Conservation (phyloP, 768 basidiomycete species). For the Megacollybia marginata region DNA sequence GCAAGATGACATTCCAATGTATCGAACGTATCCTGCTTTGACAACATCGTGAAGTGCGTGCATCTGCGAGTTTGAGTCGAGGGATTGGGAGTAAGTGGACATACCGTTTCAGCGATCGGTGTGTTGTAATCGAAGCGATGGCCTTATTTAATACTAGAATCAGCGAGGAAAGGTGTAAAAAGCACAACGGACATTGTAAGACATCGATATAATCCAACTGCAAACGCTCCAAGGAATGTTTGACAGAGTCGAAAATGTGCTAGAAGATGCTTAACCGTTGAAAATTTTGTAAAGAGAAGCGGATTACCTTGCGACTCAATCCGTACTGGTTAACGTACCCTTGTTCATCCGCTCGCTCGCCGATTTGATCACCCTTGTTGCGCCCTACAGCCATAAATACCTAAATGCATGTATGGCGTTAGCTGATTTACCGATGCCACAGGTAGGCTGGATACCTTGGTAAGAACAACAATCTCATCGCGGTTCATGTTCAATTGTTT, state of each 20-base stretch:
- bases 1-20: slow-evolving; percentile 27
- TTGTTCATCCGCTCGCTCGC: not conserved
- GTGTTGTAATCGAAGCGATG: slow-evolving; percentile 23
- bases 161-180: too few species aligned
- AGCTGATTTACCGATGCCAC: not conserved
- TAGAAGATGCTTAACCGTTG: slow-evolving; percentile 7
- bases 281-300: not conserved
- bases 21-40: slow-evolving; percentile 38
- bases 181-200: slow-evolving; percentile 22
- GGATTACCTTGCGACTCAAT: slow-evolving; percentile 19
- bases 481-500: not conserved
- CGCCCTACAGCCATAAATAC: slow-evolving; percentile 21
- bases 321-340: slow-evolving; percentile 19
- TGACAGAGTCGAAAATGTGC: slow-evolving; percentile 44
- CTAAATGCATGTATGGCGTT: slow-evolving; percentile 32
- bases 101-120: slow-evolving; percentile 20
- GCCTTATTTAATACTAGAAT: slow-evolving; percentile 14
- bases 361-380: not conserved
- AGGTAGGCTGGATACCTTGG: not conserved
- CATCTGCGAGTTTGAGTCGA: slow-evolving; percentile 22
- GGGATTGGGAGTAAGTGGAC: slow-evolving; percentile 24
- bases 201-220: slow-evolving; percentile 51
- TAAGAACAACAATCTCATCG: not conserved
- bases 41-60: slow-evolving; percentile 46
- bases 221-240: slow-evolving; percentile 35